These are phyloP conservation scores for Triticum turgidum DNA, from an alignment of 176 grass and related monocot genomes.

Conservation along the genomic window DNA sequence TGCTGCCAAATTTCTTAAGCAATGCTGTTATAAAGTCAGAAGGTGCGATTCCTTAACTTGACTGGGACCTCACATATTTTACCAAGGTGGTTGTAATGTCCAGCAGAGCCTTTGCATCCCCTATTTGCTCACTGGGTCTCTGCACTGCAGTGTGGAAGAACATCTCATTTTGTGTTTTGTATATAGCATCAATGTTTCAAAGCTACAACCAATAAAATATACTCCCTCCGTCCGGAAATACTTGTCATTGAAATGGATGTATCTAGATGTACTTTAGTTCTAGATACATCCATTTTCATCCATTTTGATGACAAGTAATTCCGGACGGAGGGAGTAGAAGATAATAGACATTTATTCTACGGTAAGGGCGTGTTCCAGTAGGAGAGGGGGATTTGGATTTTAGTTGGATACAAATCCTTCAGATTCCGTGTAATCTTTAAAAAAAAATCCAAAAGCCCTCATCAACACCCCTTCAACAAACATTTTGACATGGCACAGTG, in stretches of 20 bases:
- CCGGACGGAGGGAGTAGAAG: background rate
- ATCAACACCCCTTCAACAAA: background rate
- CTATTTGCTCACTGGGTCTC: conserved; percentile 88
- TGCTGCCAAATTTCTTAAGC: conserved; percentile 62
- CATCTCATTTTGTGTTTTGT: background rate
- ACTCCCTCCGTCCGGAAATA: too few species aligned
- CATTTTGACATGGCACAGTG: background rate
- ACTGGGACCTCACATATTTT: conserved; percentile 75
- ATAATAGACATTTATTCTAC: background rate
- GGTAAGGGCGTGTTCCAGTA: background rate
- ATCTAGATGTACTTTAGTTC: too few species aligned
- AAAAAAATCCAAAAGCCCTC: too few species aligned
- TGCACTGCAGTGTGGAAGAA: conserved; percentile 57
- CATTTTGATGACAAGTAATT: too few species aligned
- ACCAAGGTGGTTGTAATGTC: conserved; percentile 76
- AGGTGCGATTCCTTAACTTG: conserved; percentile 72
- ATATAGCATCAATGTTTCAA: background rate
- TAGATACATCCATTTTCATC: too few species aligned
- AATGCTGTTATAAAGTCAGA: conserved; percentile 76
- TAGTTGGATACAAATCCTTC: background rate
- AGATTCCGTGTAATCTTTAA: background rate
- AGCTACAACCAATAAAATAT: background rate
- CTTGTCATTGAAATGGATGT: too few species aligned
- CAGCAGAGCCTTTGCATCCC: conserved; percentile 83
- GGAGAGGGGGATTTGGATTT: background rate